Percentiles rank a stretch among this genome's conserved stretches.
Conservation (phyloP, 257 asterid species). For the Solanum paucissectum region DNA sequence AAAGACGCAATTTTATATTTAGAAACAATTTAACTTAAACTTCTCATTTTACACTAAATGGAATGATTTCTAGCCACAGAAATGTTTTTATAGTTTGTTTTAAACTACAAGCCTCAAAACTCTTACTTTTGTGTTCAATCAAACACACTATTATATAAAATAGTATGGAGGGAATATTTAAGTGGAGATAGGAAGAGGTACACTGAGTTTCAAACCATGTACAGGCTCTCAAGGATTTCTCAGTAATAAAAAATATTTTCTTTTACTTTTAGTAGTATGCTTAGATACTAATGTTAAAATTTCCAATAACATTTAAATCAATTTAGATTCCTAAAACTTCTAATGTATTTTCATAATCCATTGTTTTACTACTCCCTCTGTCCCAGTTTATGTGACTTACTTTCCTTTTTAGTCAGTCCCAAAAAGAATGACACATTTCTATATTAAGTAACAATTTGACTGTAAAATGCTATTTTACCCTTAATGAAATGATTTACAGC, state of each 20-base stretch:
- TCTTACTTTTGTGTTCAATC: background rate
- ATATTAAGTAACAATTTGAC: no score
- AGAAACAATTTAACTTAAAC: background rate
- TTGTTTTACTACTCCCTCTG: no score
- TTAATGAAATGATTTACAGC: no score
- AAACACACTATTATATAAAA: background rate
- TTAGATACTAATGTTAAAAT: background rate
- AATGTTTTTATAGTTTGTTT: background rate
- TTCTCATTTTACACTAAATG: background rate
- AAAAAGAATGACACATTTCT: no score
- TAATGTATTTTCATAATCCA: background rate
- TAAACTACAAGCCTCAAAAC: background rate
- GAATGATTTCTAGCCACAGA: background rate
- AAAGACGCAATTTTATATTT: background rate
- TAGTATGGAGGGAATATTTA: background rate
- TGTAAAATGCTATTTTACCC: no score
- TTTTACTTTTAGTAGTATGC: background rate
- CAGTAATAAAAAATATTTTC: background rate
- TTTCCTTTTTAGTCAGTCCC: no score
- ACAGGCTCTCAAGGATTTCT: background rate
- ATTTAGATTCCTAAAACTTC: background rate
- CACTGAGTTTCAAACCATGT: background rate
- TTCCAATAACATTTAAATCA: background rate
- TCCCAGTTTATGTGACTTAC: no score
- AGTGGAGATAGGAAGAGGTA: background rate